Conservation (phyloP, 306 rosid species). For the Lathyrus tuberosus region DNA sequence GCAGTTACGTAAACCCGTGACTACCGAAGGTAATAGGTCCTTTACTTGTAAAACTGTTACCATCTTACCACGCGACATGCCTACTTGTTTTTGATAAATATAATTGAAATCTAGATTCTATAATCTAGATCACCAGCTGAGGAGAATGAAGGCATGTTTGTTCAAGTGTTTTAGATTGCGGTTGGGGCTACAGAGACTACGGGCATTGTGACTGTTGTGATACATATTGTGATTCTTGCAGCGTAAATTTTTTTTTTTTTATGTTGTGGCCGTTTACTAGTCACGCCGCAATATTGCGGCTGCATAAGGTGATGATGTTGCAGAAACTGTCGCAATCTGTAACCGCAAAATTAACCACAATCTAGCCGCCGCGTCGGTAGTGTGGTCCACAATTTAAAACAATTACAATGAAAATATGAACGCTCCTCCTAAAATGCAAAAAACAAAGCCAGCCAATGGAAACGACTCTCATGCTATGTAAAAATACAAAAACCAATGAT, state of each 20-base stretch:
- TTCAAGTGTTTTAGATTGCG: background rate
- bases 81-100: background rate
- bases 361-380: no score
- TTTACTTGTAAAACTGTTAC: background rate
- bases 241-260: no score
- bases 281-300: no score
- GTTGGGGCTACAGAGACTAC: no score
- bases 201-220: no score
- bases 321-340: no score
- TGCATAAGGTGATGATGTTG: no score
- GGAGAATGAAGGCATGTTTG: background rate
- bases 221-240: no score
- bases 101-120: background rate
- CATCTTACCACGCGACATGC: background rate
- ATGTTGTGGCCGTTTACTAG: no score
- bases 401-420: slow-evolving; percentile 9
- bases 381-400: no score
- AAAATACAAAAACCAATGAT: background rate
- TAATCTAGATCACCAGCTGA: background rate
- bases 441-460: slow-evolving; percentile 8
- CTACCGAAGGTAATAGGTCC: background rate
- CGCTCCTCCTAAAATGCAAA: background rate
- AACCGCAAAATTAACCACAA: no score
- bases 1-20: background rate
- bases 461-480: background rate